phyloP scores from a whole-genome alignment of 2,329 filamentous ascomycete species.

The Cordyceps javanica region DNA sequence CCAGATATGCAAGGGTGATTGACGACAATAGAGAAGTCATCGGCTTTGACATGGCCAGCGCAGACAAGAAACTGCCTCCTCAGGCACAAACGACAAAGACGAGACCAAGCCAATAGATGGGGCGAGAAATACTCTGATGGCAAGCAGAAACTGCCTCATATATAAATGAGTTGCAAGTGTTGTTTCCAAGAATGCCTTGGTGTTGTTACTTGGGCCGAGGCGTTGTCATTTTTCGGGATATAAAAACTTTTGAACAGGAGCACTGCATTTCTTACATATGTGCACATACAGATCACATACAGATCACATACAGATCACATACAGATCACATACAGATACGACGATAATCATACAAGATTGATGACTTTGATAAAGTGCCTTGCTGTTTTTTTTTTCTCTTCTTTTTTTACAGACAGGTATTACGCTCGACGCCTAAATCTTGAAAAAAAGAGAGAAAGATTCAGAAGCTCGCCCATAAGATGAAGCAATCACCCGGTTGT shows the following conservation, averaged over 20 bases:
- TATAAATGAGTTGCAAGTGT: neutral
- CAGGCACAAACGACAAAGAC: neutral
- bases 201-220: neutral
- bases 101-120: neutral
- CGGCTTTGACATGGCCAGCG: constrained; percentile 39
- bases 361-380: neutral
- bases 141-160: neutral
- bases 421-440: neutral
- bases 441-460: neutral
- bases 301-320: no score
- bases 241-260: neutral
- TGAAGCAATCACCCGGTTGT: neutral
- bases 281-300: no score
- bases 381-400: no score
- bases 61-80: constrained; percentile 18
- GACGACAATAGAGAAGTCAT: constrained; percentile 56
- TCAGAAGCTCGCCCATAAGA: neutral
- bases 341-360: neutral
- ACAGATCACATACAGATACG: neutral
- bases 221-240: neutral
- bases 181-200: no score
- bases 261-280: neutral
- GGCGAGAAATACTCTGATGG: neutral
- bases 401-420: neutral
- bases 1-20: constrained; percentile 57